phyloP scores from a whole-genome alignment of 1,139 yeast genomes.

The Fermentozyma sake region DNA sequence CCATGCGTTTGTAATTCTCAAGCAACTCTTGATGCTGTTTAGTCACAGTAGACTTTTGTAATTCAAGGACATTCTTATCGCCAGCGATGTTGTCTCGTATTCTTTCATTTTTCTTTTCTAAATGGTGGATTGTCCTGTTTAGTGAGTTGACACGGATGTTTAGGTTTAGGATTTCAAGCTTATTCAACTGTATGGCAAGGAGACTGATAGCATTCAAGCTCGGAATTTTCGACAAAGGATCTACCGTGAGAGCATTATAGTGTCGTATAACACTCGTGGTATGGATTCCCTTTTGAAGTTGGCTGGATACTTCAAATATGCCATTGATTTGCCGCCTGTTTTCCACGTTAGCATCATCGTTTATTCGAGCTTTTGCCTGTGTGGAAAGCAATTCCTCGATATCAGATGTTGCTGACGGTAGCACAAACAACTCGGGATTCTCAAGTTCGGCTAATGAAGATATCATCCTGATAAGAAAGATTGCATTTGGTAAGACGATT shows the following conservation, averaged over 20 bases:
- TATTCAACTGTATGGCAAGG: slow-evolving; percentile 40
- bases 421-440: too few species aligned
- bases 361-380: slow-evolving; percentile 8
- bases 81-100: slow-evolving; percentile 4
- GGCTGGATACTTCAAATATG: slow-evolving; percentile 18
- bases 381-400: too few species aligned
- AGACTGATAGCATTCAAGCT: slow-evolving; percentile 19
- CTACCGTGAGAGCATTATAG: too few species aligned
- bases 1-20: neutral
- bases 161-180: slow-evolving; percentile 29
- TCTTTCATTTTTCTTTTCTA: slow-evolving; percentile 13
- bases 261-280: too few species aligned
- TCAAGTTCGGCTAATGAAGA: too few species aligned
- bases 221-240: too few species aligned
- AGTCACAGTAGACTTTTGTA: neutral
- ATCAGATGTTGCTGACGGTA: too few species aligned
- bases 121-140: slow-evolving; percentile 14
- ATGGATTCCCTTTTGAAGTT: slow-evolving; percentile 11
- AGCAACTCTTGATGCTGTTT: neutral
- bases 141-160: slow-evolving; percentile 21
- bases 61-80: neutral
- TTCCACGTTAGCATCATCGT: slow-evolving; percentile 18
- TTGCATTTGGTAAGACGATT: too few species aligned
- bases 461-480: too few species aligned
- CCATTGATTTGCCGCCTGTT: slow-evolving; percentile 24